Evolutionary conservation across 2,329 filamentous ascomycete genomes (phyloP), one percentile per base, ranked within the genome.

Genomic region (Epicoccum sorghinum): DNA sequence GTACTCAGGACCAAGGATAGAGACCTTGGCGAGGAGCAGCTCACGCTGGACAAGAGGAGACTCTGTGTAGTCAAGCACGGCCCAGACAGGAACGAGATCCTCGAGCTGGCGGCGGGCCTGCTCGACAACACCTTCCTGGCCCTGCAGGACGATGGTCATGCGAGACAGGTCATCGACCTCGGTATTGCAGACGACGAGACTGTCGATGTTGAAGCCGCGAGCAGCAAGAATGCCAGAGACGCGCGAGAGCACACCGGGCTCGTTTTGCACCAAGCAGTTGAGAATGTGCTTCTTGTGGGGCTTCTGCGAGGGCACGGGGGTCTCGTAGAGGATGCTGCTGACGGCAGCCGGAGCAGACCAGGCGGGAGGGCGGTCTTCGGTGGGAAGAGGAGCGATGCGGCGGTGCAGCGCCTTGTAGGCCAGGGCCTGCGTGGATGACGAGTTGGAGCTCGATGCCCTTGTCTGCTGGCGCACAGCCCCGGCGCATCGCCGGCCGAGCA

Each of bases 321-420:
- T 98, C 83, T 99, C 95, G 82, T 99, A 99, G 77, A 99, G 90
- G 73, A 99, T 99, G 76, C 93, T 96, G 73, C 91, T 96, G 63
- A 99, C 95, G 64, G 95, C 95, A 14, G 95, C 91, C 66, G 95
- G 93, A 33, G 93, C 93, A 54, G 86, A 86, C 71, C 93, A 96
- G 83, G 91, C 91, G 9, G 91, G 82, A 32, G 90, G 88, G 25
- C 89, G 83, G 51, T 89, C 82, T 65, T 90, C 86, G 62, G 86
- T 88, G 50, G 91, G 89, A 48, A 96, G 90, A 59, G 93, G 90
- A 18, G 90, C 89, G 57, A 93, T 90, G 62, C 93, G 91, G 69
- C 92, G 90, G 73, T 96, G 93, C 60, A 98, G 85, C 53, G 93
- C 91, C 83, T 99, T 99, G 86, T 98, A 98, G 70, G 93, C 93